Evolutionary conservation across 1,284 basidiomycete genomes (phyloP), one percentile per base, ranked within the genome.

Genomic region (Jaminaea rosea): DNA sequence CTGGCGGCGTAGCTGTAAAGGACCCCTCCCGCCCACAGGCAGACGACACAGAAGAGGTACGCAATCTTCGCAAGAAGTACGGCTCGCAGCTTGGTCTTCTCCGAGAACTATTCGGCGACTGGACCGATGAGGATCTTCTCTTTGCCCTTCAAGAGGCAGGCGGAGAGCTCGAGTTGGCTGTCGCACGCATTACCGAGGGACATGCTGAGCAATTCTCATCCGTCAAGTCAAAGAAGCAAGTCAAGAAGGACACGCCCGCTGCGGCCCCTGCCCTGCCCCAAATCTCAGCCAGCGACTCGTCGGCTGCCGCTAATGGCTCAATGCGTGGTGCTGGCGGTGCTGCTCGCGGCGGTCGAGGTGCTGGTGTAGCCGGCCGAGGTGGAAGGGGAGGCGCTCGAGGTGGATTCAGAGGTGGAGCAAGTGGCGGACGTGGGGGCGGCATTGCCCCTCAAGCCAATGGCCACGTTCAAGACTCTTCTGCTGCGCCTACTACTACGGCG

Each of bases 171-270:
- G 78, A 87, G 65, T 65, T 84, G 47, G 87, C 87, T 51, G 86
- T 82, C 17, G 81, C 80, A 15, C 80, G 85, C 69, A 89, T 92
- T 65, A 82, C 79, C 50, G 88, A 91, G 75, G 88, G 87, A 67
- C 80, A 80, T 60, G 85, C 80, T 41, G 81, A 84, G 73, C 87
- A 87, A 75, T 92, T 88, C 86, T 87, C 83, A 42, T 83, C 86
- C 44, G 88, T 90, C 60, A 83, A 83, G 63, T 83, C 82, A 74
- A 91, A 90, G 82, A 91, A 88, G 79, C 64, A 68, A 49, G 42
- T 51, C 49, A 68, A 63, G 58, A 70, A 69, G 58, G 69, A 72
- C 34, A 36, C 34, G 48, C 42, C 61, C 34, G 45, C 52, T 28
- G 36, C 55, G 27, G 26, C 31, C 4, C 17, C 52, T 26, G 31